Evolutionary conservation across 2,329 filamentous ascomycete genomes (phyloP), one percentile per base, ranked within the genome.

Genomic region (Colletotrichum sp.): DNA sequence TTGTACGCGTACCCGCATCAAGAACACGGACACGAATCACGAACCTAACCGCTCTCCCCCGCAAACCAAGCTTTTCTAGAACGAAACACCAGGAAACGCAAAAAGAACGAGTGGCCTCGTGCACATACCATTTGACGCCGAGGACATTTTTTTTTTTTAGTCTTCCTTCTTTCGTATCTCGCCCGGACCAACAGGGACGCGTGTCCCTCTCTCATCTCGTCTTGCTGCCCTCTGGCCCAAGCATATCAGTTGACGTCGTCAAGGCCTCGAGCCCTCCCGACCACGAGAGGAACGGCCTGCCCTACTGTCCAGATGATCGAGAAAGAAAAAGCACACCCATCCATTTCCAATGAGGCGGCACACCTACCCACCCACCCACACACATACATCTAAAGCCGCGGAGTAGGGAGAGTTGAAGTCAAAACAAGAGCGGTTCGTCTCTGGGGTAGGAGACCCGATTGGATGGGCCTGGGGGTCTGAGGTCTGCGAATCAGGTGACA

Each of bases 341-440:
- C 54, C 54, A 57, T 16, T 21, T 51, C n/a, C 43, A 24, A 3
- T 13, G 43, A 51, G 43, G n/a, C n/a, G 43, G 43, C 11, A 51
- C n/a, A 13, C 43, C 43, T 18, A 51, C 24, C 24, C 43, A 51
- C n/a, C n/a, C 27, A 29, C 21, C n/a, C 6, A 57, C 43, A n/a
- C 27, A 29, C 21, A n/a, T 4, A 57, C 54, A 31, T 16, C 33
- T 6, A 6, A 43, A 34, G 13, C 36, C 36, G 18, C 24, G 24
- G 9, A 31, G 13, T 1, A 5, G 61, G 38, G 29, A 51, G 34
- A 47, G 38, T 18, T 67, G 72, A 74, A 54, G 72, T 74, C 69
- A 54, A 74, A 72, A 72, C 72, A 74, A 73, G 72, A 51, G 27
- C 29, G 36, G 57, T 54, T 43, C 29, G n/a, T 61, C 34, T 59